A percentile compares a stretch with the other conserved stretches of the same genome.
phyloP scores from a whole-genome alignment of 2,329 filamentous ascomycete genomes.

The Westerdykella ornata region DNA sequence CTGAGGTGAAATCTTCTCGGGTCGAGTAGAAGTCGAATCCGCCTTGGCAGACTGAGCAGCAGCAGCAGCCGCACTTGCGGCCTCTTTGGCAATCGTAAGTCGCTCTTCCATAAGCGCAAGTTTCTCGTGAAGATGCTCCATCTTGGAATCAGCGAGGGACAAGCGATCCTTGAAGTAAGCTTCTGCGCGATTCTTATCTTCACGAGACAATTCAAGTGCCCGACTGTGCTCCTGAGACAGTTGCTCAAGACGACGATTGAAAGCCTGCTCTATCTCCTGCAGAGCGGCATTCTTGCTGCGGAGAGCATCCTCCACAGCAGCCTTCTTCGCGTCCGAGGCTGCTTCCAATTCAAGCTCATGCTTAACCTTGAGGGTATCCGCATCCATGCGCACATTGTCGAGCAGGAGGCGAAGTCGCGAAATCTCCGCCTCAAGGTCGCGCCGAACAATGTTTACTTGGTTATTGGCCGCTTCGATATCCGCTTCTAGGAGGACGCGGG shows the following conservation, averaged over 20 bases:
- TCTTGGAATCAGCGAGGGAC: conserved; percentile 74
- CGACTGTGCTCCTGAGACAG: conserved; percentile 54
- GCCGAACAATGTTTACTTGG: conserved; percentile 75
- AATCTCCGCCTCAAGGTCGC: conserved; percentile 75
- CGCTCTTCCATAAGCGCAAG: conserved; percentile 82
- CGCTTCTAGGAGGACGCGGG: conserved; percentile 67
- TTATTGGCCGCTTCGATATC: conserved; percentile 80
- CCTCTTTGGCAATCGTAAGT: conserved; percentile 81
- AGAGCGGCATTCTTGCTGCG: conserved; percentile 50
- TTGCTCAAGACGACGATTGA: conserved; percentile 33
- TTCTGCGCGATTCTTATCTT: conserved; percentile 77
- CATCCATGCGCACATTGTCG: conserved; percentile 70
- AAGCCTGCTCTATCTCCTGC: conserved; percentile 45
- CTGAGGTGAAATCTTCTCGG: conserved; percentile 88
- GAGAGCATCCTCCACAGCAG: conserved; percentile 49
- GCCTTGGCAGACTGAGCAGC: conserved; percentile 50
- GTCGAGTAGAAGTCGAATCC: conserved; percentile 46
- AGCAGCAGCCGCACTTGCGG: conserved; percentile 73
- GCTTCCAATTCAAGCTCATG: conserved; percentile 82
- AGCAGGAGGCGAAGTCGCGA: conserved; percentile 65
- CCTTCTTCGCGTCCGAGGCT: conserved; percentile 61
- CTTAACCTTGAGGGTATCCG: conserved; percentile 71
- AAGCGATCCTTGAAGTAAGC: conserved; percentile 74
- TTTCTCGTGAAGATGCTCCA: conserved; percentile 78
- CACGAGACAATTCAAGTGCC: conserved; percentile 63